Base-by-base conservation (phyloP, 1,284 basidiomycete species). In the Vanrija sp. region DNA sequence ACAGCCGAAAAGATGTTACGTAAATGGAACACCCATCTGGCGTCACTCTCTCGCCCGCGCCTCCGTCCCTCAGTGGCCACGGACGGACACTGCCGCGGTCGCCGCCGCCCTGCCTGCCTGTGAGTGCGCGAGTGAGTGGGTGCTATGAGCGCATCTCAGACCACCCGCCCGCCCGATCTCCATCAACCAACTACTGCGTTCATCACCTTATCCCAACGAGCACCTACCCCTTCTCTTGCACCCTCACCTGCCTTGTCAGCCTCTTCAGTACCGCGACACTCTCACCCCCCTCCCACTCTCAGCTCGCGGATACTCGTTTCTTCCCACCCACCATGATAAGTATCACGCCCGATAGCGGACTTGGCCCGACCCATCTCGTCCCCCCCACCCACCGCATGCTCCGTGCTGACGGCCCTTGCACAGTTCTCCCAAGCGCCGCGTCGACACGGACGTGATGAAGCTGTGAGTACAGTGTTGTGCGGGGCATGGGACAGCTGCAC, bases 381-480 rank as follows among this genome's bases (percentile, higher is more conserved):
- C 34, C 5, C 43, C 16, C 40, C 28, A 28, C 28, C 28, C 5
- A 38, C n/a, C 15, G 21, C 46, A 14, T 28, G 49, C 29, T 5
- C 23, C 42, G 16, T 55, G 46, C 57, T 59, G 45, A 56, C 52
- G 5, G 15, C 42, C 44, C 26, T 43, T 57, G 43, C 71, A 82
- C 82, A 85, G 81, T 69, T 85, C 85, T 43, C 85, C 85, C 55
- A 97, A 93, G 79, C 88, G 95, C 64, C 87, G 95, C 58, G 95
- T 97, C 75, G 95, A 98, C 79, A 98, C 93, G 51, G 95, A 98
- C 82, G 93, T 98, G 55, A 97, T 98, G 93, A 98, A 97, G 81
- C 81, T 98, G 94, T 96, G 75, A 72, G 86, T 80, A 23, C 5
- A 2, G 4, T 14, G 34, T 34, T 34, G 34, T 34, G 34, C 12